phyloP scores from a whole-genome alignment of 495 filamentous ascomycete species.

The Neurospora sp. region DNA sequence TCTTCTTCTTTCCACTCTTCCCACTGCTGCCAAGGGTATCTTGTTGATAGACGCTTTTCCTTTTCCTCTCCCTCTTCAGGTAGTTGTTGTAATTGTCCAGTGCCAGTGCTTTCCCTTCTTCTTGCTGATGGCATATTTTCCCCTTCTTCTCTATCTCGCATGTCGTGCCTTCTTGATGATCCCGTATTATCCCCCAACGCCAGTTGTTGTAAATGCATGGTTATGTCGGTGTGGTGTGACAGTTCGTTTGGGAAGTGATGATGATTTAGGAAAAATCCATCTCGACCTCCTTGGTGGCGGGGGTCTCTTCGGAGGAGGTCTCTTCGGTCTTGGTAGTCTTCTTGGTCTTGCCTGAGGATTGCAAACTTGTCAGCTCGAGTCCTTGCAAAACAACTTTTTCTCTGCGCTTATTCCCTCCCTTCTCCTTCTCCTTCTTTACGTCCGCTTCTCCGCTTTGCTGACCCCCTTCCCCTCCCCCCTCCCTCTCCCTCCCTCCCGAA shows the following conservation, averaged over 20 bases:
- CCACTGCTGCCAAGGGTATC: not conserved
- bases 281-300: not conserved
- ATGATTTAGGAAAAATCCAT: not conserved
- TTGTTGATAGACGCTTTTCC: not conserved
- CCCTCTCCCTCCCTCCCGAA: no score
- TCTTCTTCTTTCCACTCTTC: not conserved
- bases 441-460: no score
- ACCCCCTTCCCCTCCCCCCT: not conserved
- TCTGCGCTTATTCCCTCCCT: not conserved
- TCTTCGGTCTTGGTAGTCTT: not conserved
- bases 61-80: not conserved
- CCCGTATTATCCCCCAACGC: not conserved
- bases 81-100: not conserved
- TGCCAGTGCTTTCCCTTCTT: not conserved
- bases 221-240: not conserved
- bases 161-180: not conserved
- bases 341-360: not conserved
- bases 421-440: not conserved
- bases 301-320: not conserved
- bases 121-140: not conserved
- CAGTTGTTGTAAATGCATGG: not conserved
- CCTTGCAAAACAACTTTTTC: not conserved
- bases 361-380: not conserved
- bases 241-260: not conserved
- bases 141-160: not conserved